These are phyloP conservation scores for Nannochloropsis salina DNA, from an alignment of 108 stramenopile genomes.

Conservation along the genomic window DNA sequence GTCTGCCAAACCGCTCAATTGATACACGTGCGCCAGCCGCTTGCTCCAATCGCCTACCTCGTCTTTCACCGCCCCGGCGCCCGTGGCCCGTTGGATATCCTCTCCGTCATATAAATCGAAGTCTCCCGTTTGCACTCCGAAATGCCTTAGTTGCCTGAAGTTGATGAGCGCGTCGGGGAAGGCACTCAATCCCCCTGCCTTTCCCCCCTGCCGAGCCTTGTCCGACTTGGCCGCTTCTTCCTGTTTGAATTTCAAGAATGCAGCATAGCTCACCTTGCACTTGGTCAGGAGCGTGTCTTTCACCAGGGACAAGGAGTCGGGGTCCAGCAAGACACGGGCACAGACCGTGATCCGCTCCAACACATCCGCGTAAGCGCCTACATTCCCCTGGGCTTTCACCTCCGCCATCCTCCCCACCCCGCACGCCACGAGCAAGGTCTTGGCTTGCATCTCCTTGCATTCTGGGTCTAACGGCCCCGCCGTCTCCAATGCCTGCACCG, in stretches of 20 bases:
- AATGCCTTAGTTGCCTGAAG: conserved; percentile 88
- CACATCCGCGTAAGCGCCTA: conserved; percentile 65
- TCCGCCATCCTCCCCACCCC: conserved; percentile 52
- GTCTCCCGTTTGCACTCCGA: conserved; percentile 71
- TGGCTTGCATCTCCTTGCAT: conserved; percentile 54
- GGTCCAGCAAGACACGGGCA: conserved; percentile 76
- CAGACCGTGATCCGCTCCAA: conserved; percentile 81
- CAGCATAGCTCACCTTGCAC: conserved; percentile 67
- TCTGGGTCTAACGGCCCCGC: conserved; percentile 52
- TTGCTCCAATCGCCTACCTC: background rate
- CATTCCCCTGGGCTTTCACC: conserved; percentile 36
- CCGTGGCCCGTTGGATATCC: conserved; percentile 61
- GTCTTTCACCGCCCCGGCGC: conserved; percentile 44
- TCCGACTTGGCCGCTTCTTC: conserved; percentile 67
- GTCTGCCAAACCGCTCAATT: conserved; percentile 94
- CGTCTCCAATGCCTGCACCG: conserved; percentile 55
- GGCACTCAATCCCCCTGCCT: conserved; percentile 36
- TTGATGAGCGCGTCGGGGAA: conserved; percentile 92
- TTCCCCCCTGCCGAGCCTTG: conserved; percentile 59
- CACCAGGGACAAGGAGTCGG: conserved; percentile 65
- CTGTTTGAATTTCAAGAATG: conserved; percentile 61
- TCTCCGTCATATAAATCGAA: conserved; percentile 95
- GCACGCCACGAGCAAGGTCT: conserved; percentile 44
- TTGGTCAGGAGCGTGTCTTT: conserved; percentile 55
- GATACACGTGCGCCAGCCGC: conserved; percentile 80